Evolutionary conservation across 2,329 filamentous ascomycete species (phyloP), one percentile per base, ranked within the genome.

Genomic region (Hymenotorrendiella dingleyae): DNA sequence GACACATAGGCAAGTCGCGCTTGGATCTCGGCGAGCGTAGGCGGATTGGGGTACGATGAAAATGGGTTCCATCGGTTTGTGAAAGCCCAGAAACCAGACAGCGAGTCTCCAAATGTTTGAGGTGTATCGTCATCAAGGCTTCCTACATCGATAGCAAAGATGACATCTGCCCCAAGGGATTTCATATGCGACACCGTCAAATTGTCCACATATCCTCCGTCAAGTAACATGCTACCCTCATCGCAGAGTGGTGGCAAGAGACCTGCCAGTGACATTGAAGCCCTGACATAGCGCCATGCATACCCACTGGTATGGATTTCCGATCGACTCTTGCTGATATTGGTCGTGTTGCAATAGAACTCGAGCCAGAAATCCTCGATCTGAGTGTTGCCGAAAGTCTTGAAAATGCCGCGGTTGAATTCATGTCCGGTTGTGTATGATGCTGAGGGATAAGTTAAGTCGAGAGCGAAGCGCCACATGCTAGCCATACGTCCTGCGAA

Each of bases 281-380:
- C 93, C 34, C 93, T 79, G 19, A 98, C 86, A 58, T 98, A 98
- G 30, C 94, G 80, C 93, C 93, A 98, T 0, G 93, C 91, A 59
- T 98, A 98, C 11, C 93, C 93, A 47, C 86, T 93, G 0, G 89
- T 96, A 65, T 98, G 93, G 53, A 94, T 90, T 62, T 98, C 93
- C 3, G 80, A 80, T 16, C 91, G 78, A 48, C 86, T 93, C 64
- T 94, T 94, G 68, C 86, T 94, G 66, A 98, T 97, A 64, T 97
- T 98, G 27, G 94, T 98, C 0, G 93, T 97, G 66, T 98, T 98
- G 74, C 94, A 98, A 68, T 98, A 98, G 63, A 88, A 98, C 54
- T 95, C 89, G 9, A 98, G 76, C 93, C 93, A 98, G 59, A 97
- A 98, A 63, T 98, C 93, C 66, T 98, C 93, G 45, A 98, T 97